Conservation (phyloP, 805 yeast species). For the Lipomyces oligophaga region DNA sequence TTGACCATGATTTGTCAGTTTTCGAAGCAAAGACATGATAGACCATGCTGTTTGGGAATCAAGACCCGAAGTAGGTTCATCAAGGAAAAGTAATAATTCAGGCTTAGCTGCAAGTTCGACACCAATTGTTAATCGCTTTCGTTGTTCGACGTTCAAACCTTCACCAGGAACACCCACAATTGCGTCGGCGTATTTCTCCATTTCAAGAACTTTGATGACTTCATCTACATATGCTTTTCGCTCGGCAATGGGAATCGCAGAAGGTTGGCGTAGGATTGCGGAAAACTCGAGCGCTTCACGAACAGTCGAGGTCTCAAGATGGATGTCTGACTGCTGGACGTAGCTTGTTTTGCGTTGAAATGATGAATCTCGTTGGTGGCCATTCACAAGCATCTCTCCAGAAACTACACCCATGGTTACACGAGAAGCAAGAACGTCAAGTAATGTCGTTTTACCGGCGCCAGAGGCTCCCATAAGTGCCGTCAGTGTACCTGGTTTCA, state of each 20-base stretch:
- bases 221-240: constrained; percentile 66
- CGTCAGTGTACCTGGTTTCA: constrained; percentile 74
- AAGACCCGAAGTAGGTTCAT: constrained; percentile 72
- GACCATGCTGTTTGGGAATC: constrained; percentile 66
- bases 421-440: constrained; percentile 69
- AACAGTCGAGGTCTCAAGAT: constrained; percentile 63
- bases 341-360: constrained; percentile 77
- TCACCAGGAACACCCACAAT: constrained; percentile 72
- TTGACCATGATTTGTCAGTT: constrained; percentile 66
- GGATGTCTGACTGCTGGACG: constrained; percentile 78
- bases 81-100: constrained; percentile 53
- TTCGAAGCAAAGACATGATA: constrained; percentile 60
- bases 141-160: constrained; percentile 66
- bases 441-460: constrained; percentile 78
- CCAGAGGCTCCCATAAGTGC: constrained; percentile 86
- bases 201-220: constrained; percentile 61
- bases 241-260: constrained; percentile 51
- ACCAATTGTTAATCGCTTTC: constrained; percentile 65
- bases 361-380: constrained; percentile 56
- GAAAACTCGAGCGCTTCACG: constrained; percentile 71
- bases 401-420: constrained; percentile 66
- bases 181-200: constrained; percentile 72
- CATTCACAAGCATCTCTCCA: constrained; percentile 70
- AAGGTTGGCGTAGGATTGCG: constrained; percentile 68
- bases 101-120: constrained; percentile 72